Evolutionary conservation across 345 rosid species (phyloP), one percentile per base, ranked within the genome.

Genomic region (Corchorus capsularis): DNA sequence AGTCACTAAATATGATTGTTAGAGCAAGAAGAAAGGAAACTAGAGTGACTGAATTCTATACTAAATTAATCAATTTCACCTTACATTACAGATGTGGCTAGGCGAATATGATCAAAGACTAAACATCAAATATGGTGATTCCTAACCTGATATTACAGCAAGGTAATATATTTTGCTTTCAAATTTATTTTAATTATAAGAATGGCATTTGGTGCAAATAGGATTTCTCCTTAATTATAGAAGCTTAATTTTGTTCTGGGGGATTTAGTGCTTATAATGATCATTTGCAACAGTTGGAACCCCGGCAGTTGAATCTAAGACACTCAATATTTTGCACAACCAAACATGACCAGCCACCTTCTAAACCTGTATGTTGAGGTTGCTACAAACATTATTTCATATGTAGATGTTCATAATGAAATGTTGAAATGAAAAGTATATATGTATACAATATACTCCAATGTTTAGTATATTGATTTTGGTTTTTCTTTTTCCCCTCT

Each of bases 361-460:
- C 79, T 87, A 72, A 85, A 81, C 82, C 82, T 73, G 27, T 86
- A 76, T 52, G 78, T 78, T 56, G 98, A 88, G 98, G 98, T 88
- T 67, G 65, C 32, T 75, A 72, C 46, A 8, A 19, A 54, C 16
- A 56, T 43, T 50, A 39, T 71, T 71, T 27, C 22, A 59, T n/a
- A 71, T 55, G 49, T 19, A 71, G 19, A 2, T 62, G 66, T 37
- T n/a, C 16, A 54, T 4, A 54, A 0, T 54, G 2, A 19, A 54
- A 54, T 53, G 50, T 72, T 49, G 27, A 16, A 69, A 69, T 27
- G 12, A 32, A 50, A 15, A 43, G 43, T 46, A 27, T 27, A 16
- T 52, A 53, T 5, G n/a, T 54, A 54, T 4, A 11, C 47, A 32
- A 15, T n/a, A n/a, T n/a, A n/a, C n/a, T n/a, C n/a, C n/a, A n/a